Evolutionary conservation across 371 early-diverging fungal genomes (phyloP).

Genomic region (Mortierella sp.): DNA sequence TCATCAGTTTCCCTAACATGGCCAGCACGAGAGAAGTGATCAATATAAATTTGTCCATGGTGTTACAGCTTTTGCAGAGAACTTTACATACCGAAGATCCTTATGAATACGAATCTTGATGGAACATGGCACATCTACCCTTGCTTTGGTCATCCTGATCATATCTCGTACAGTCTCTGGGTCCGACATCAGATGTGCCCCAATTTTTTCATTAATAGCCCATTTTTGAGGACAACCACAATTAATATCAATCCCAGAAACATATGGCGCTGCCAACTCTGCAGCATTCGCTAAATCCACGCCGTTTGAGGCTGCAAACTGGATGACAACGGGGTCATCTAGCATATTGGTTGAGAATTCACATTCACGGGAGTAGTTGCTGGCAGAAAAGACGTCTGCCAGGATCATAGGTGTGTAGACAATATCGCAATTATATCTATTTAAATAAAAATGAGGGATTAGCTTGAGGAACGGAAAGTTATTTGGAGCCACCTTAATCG

Average conservation of each 20-base stretch:
- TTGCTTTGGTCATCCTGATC: constrained; percentile 77
- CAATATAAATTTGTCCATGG: background rate
- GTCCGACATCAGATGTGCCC: constrained; percentile 80
- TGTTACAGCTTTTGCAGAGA: background rate
- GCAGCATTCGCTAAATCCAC: constrained; percentile 89
- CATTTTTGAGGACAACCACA: constrained; percentile 93
- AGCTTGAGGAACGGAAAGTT: too few relatives aligned
- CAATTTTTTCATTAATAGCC: constrained; percentile 87
- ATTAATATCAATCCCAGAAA: constrained; percentile 85
- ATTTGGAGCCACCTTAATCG: background rate
- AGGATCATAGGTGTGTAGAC: constrained; percentile 98
- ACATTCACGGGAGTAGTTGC: constrained; percentile 80
- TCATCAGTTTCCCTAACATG: constrained; percentile 75
- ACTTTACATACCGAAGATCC: constrained; percentile 65
- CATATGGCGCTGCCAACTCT: constrained; percentile 84
- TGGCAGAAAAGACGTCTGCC: constrained; percentile 91
- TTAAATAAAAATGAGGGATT: background rate
- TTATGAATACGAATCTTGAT: constrained; percentile 87
- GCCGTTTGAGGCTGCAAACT: constrained; percentile 91
- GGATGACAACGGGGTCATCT: constrained; percentile 91
- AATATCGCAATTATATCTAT: constrained; percentile 90
- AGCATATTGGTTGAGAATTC: constrained; percentile 85
- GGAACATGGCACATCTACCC: constrained; percentile 77
- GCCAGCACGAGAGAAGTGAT: background rate
- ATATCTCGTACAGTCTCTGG: constrained; percentile 88